Evolutionary conservation across 805 yeast species (phyloP).

Genomic region (Sugiyamaella smithiae): DNA sequence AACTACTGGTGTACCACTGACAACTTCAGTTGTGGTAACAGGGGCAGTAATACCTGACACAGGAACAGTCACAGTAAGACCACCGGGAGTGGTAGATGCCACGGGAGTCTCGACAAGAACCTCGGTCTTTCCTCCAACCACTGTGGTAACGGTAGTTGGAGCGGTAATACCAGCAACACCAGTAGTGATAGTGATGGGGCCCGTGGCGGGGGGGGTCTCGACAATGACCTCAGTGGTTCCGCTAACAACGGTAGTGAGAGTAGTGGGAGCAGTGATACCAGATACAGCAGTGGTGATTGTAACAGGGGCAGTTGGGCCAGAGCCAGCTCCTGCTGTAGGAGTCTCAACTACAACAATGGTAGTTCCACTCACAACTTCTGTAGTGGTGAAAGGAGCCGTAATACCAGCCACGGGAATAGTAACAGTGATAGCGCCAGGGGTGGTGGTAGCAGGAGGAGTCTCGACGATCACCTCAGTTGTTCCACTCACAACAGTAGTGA

Average conservation of each 20-base stretch:
- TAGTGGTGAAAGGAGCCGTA: conserved; percentile 10
- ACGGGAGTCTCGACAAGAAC: conserved; percentile 5
- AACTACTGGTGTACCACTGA: conserved; percentile 1
- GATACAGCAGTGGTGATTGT: conserved; percentile 7
- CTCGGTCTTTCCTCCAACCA: background rate
- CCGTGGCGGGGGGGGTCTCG: background rate
- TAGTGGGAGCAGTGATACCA: conserved; percentile 8
- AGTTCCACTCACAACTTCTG: conserved; percentile 7
- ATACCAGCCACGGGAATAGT: conserved; percentile 7
- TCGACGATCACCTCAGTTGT: background rate
- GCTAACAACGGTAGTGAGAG: conserved; percentile 5
- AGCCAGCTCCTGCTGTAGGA: background rate
- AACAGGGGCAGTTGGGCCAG: conserved; percentile 2
- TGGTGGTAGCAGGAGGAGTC: conserved; percentile 2
- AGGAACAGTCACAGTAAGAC: background rate
- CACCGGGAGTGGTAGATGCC: background rate
- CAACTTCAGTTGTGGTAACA: background rate
- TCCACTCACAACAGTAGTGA: conserved; percentile 11
- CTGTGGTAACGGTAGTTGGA: conserved; percentile 8
- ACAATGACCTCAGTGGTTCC: conserved; percentile 4
- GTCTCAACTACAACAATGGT: conserved; percentile 2
- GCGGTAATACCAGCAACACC: conserved; percentile 3
- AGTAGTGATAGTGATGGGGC: conserved; percentile 3
- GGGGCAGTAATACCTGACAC: conserved; percentile 5
- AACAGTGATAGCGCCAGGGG: conserved; percentile 6